phyloP scores from a whole-genome alignment of 2,329 filamentous ascomycete species.

The Chalaropsis ovoidea region DNA sequence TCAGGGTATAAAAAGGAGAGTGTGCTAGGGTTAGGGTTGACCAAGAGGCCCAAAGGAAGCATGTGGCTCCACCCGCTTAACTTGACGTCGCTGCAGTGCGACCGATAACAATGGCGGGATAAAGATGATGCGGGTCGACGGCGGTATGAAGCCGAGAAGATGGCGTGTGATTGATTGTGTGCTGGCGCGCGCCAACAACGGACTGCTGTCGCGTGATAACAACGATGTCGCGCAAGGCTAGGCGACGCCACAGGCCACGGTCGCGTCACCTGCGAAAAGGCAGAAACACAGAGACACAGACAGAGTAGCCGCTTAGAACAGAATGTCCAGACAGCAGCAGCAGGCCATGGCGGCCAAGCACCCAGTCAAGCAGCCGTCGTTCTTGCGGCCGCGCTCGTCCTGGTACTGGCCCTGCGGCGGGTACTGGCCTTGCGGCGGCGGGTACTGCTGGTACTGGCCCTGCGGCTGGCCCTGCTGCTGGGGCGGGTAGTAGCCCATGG shows the following conservation, averaged over 20 bases:
- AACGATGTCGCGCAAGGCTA: too few species aligned
- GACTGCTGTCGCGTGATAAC: neutral
- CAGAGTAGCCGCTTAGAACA: slow-evolving; percentile 38
- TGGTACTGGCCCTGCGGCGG: slow-evolving; percentile 34
- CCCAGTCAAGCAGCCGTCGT: slow-evolving; percentile 36
- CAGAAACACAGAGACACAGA: neutral
- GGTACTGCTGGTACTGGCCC: slow-evolving; percentile 30
- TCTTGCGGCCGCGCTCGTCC: slow-evolving; percentile 29
- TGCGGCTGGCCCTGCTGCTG: slow-evolving; percentile 31
- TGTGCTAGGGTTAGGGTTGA: neutral
- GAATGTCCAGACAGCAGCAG: slow-evolving; percentile 48
- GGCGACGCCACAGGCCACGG: neutral
- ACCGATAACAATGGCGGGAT: slow-evolving; percentile 1
- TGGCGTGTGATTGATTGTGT: neutral
- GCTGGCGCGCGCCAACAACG: neutral
- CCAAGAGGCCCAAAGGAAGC: neutral
- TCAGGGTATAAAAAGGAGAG: neutral
- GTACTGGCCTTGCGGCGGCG: slow-evolving; percentile 31
- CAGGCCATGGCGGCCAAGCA: slow-evolving; percentile 45
- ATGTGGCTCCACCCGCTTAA: neutral
- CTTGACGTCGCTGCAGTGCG: neutral
- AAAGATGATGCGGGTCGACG: neutral
- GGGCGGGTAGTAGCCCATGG: slow-evolving; percentile 35
- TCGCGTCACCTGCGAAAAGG: neutral
- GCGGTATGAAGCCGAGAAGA: too few species aligned